phyloP scores from a whole-genome alignment of 345 rosid species.

The Acer saccharum region DNA sequence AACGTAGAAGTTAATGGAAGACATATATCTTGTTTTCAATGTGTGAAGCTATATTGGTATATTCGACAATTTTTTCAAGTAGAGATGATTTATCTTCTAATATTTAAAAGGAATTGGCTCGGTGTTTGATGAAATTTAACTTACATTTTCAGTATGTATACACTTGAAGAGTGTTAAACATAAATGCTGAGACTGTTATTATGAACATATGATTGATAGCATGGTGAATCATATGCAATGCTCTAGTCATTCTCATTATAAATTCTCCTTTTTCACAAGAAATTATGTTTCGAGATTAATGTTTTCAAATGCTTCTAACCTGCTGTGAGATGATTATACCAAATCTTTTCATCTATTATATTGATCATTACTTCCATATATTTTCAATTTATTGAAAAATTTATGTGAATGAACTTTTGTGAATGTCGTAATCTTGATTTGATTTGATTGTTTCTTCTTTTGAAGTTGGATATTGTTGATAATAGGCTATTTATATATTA shows the following conservation, averaged over 20 bases:
- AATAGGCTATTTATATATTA: not conserved
- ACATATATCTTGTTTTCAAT: slow-evolving; percentile 1
- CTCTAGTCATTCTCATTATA: not conserved
- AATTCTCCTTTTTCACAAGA: not conserved
- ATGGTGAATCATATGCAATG: not conserved
- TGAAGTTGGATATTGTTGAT: not conserved
- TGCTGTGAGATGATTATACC: not conserved
- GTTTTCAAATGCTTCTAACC: not conserved
- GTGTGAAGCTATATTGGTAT: not conserved
- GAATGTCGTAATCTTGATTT: not conserved
- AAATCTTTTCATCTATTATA: not conserved
- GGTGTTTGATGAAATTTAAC: slow-evolving; percentile 7
- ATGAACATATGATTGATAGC: not conserved
- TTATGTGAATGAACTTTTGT: not conserved
- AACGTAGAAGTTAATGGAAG: slow-evolving; percentile 8
- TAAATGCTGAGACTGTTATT: not conserved
- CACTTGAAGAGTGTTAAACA: not conserved
- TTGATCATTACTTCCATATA: not conserved
- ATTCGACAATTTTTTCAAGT: not conserved
- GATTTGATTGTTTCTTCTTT: not conserved
- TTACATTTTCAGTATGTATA: not conserved
- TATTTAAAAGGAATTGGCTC: slow-evolving; percentile 5
- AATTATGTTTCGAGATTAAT: not conserved
- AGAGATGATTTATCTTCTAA: not conserved
- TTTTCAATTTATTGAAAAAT: not conserved